Conservation (phyloP, 2,329 filamentous ascomycete genomes). For the Aspergillus fumigatus region DNA sequence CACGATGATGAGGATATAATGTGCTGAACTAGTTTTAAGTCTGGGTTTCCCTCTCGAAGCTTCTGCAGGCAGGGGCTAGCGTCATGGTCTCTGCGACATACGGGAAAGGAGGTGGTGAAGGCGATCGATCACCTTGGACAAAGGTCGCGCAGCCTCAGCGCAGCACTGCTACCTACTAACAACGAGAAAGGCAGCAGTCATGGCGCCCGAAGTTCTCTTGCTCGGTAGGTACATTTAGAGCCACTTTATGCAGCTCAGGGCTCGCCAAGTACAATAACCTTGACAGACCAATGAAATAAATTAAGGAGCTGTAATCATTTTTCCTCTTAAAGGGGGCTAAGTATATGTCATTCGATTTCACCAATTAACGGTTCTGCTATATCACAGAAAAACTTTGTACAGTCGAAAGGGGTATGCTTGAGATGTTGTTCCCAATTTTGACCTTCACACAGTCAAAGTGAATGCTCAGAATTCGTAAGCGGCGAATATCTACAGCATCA, state of each 20-base stretch:
- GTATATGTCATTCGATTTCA: slow-evolving; percentile 1
- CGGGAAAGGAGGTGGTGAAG: neutral
- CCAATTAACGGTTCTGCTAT: neutral
- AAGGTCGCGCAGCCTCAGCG: no score
- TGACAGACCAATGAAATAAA: neutral
- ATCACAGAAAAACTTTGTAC: slow-evolving; percentile 13
- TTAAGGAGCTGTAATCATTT: no score
- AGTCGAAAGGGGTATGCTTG: slow-evolving; percentile 27
- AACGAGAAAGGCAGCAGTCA: no score
- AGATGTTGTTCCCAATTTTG: slow-evolving; percentile 69
- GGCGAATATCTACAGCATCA: slow-evolving; percentile 19
- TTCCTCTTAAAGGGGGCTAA: neutral
- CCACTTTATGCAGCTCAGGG: no score
- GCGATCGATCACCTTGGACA: neutral
- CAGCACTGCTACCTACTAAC: no score
- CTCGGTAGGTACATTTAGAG: no score
- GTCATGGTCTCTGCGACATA: neutral
- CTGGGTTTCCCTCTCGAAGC: neutral
- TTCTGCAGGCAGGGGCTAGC: neutral
- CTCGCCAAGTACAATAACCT: no score
- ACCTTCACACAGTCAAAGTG: slow-evolving; percentile 61
- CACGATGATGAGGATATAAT: neutral
- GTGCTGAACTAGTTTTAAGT: neutral
- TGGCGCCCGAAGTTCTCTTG: no score
- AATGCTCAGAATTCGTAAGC: slow-evolving; percentile 45